Evolutionary conservation across 768 basidiomycete genomes (phyloP).

Genomic region (Amanita rubescens): DNA sequence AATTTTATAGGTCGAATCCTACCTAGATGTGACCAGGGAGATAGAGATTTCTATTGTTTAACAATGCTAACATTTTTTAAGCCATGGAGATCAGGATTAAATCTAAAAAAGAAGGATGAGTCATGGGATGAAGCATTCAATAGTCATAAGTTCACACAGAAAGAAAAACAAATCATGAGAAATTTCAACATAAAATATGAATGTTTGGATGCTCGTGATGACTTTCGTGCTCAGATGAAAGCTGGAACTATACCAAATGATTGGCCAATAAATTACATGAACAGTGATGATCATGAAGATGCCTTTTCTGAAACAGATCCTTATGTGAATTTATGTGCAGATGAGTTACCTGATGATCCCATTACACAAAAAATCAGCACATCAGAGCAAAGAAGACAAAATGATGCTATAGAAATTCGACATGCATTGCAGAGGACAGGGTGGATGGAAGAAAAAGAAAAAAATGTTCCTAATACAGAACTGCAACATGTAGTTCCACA

Average conservation of each 20-base stretch:
- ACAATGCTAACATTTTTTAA: conserved; percentile 17
- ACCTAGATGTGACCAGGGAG: conserved; percentile 9
- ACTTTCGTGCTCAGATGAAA: conserved; percentile 14
- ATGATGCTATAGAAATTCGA: not conserved
- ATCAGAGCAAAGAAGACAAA: not conserved
- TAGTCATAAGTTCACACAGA: conserved; percentile 9
- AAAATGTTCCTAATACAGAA: not conserved
- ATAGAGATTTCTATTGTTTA: conserved; percentile 22
- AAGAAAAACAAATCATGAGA: conserved; percentile 16
- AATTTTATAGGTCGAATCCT: conserved; percentile 25
- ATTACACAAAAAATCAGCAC: not conserved
- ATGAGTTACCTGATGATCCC: not conserved
- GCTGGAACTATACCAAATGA: not conserved
- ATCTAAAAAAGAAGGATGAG: conserved; percentile 11
- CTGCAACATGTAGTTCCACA: not conserved
- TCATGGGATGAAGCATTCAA: conserved; percentile 22
- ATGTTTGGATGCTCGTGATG: conserved; percentile 12
- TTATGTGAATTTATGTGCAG: not conserved
- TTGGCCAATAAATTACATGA: not conserved
- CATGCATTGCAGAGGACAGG: not conserved
- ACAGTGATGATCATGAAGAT: not conserved
- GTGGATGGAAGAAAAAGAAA: not conserved
- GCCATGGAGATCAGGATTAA: too few species aligned
- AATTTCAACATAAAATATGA: conserved; percentile 2
- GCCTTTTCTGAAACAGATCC: not conserved